phyloP scores from a whole-genome alignment of 495 filamentous ascomycete species.

The Delitschia confertaspora region DNA sequence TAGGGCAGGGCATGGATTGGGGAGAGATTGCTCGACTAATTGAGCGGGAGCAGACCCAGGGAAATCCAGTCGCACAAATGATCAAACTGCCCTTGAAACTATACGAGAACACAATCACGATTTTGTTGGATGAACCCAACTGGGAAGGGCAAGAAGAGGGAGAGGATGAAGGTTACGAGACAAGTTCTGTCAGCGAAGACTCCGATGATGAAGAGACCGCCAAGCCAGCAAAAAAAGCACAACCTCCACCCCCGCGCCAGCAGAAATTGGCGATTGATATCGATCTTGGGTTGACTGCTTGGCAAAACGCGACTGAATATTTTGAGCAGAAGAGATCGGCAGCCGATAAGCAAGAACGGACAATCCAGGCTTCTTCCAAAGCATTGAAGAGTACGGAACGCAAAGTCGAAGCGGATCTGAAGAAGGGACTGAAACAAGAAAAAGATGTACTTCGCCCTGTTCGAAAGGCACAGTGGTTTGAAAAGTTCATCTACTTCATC shows the following conservation, averaged over 20 bases:
- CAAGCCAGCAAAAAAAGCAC: constrained; percentile 35
- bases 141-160: constrained; percentile 52
- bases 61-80: constrained; percentile 77
- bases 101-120: constrained; percentile 76
- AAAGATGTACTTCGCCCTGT: constrained; percentile 80
- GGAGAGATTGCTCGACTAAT: constrained; percentile 78
- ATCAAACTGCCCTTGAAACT: constrained; percentile 86
- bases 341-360: constrained; percentile 78
- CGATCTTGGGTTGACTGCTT: constrained; percentile 69
- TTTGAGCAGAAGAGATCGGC: constrained; percentile 80
- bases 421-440: constrained; percentile 80
- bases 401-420: constrained; percentile 78
- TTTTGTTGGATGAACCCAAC: constrained; percentile 64
- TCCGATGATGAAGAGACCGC: constrained; percentile 22
- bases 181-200: constrained; percentile 53
- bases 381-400: constrained; percentile 82
- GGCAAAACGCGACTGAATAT: constrained; percentile 83
- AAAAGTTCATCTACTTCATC: constrained; percentile 91
- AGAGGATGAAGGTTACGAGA: constrained; percentile 52
- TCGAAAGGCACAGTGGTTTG: constrained; percentile 81
- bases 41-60: constrained; percentile 67
- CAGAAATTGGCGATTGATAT: constrained; percentile 65
- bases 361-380: constrained; percentile 67
- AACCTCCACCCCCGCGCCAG: constrained; percentile 35
- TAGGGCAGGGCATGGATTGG: constrained; percentile 96